Evolutionary conservation across 106 monocot species (phyloP).

Genomic region (Allium sativum): DNA sequence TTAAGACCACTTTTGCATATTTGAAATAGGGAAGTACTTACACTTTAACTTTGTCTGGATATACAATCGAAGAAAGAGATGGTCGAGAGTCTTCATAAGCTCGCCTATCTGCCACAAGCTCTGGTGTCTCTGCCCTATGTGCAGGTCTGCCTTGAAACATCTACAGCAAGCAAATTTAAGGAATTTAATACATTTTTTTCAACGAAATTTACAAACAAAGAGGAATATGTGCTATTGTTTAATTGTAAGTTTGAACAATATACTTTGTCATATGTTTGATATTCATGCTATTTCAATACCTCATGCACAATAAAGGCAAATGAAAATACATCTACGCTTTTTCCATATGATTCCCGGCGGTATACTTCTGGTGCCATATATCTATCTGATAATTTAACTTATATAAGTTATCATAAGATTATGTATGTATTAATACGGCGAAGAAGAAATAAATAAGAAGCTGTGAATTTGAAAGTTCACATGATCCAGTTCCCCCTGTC

Average conservation of each 20-base stretch:
- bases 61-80: slow-evolving; percentile 15
- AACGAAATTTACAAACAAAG: neutral
- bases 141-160: slow-evolving; percentile 14
- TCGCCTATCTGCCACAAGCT: slow-evolving; percentile 13
- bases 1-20: too few species aligned
- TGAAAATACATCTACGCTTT: slow-evolving; percentile 19
- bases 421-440: neutral
- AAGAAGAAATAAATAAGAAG: neutral
- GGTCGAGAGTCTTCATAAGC: slow-evolving; percentile 15
- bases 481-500: slow-evolving; percentile 21
- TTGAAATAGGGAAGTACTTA: neutral
- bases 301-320: slow-evolving; percentile 16
- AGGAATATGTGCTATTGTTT: neutral
- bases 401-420: neutral
- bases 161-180: slow-evolving; percentile 3
- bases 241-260: too few species aligned
- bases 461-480: slow-evolving; percentile 3
- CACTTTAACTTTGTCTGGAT: slow-evolving; percentile 15
- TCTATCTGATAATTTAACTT: slow-evolving; percentile 9
- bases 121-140: slow-evolving; percentile 13
- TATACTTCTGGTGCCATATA: slow-evolving; percentile 24
- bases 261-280: too few species aligned
- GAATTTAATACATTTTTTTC: neutral
- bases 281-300: slow-evolving; percentile 6
- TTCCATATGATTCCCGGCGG: slow-evolving; percentile 21